Base-by-base conservation (phyloP, 148 eudicot genomes). In the Rhododendron ovatum region DNA sequence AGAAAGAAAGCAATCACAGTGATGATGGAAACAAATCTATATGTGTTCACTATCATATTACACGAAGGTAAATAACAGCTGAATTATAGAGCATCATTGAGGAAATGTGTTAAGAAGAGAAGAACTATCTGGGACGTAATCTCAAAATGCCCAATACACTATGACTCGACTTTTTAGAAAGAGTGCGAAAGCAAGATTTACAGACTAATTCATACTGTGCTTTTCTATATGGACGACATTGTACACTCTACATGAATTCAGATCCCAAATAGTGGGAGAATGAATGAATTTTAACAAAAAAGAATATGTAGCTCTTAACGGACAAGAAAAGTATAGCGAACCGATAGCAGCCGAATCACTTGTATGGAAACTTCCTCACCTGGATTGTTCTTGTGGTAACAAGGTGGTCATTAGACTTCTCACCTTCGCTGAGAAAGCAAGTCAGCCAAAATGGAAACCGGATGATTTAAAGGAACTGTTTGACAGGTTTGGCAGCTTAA, bases 401-500 rank as follows among this genome's bases (percentile, higher is more conserved):
- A 65, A 47, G 30, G 86, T 84, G 88, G 86, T 83, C 30, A 26
- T 65, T 50, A 45, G 20, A 30, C 39, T 71, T 33, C 39, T 33
- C 39, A 5, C 9, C 65, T 37, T 90, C 35, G 78, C 30, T 41
- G 84, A 82, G 41, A 82, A 47, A 55, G 59, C 33, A 69, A 67
- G 84, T 94, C 91, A 97, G 73, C 99, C 99, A 67, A 94, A 88
- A 91, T 97, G 99, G 87, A 94, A 89, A n/a, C 98, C 99, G 20
- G 96, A 53, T 35, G 99, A 91, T 86, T 59, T 89, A 87, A 55
- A 92, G 76, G 94, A 91, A 87, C 80, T 90, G 82, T 90, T 93
- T 7, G 98, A 91, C 48, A 95, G 91, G 92, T 90, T 84, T 85
- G 98, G 98, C 84, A 97, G 93, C 91, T 89, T 97, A 30, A 87